phyloP scores from a whole-genome alignment of 345 rosid species.

The Salix purpurea region DNA sequence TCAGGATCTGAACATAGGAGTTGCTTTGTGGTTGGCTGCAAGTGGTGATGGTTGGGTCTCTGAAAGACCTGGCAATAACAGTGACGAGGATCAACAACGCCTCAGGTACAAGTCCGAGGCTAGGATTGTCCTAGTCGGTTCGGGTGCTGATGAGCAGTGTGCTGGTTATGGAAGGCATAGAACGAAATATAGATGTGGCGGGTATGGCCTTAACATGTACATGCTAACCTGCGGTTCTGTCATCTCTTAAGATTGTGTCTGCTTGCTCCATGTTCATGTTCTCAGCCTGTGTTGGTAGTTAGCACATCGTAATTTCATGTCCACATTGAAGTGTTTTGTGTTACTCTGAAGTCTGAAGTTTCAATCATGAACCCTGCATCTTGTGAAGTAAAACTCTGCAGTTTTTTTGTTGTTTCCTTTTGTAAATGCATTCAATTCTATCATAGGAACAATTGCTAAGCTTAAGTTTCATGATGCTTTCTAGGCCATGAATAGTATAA shows the following conservation, averaged over 20 bases:
- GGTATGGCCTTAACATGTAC: constrained; percentile 38
- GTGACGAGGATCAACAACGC: constrained; percentile 24
- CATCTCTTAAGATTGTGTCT: neutral
- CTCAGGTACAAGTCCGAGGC: constrained; percentile 57
- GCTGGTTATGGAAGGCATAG: constrained; percentile 96
- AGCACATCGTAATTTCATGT: neutral
- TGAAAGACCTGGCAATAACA: constrained; percentile 26
- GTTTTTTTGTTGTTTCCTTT: neutral
- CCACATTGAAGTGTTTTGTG: neutral
- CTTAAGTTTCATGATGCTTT: too few species aligned
- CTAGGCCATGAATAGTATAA: too few species aligned
- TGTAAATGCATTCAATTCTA: neutral
- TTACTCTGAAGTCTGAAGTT: neutral
- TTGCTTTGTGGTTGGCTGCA: constrained; percentile 90
- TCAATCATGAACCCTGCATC: neutral
- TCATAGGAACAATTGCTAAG: too few species aligned
- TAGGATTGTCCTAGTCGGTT: constrained; percentile 76
- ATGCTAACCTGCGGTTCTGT: neutral
- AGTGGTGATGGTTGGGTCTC: constrained; percentile 75
- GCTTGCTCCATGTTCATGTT: too few species aligned
- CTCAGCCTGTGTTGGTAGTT: neutral
- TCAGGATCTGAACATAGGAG: constrained; percentile 93
- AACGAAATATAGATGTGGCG: constrained; percentile 70
- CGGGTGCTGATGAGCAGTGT: constrained; percentile 98
- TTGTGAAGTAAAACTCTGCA: neutral